These are phyloP conservation scores for Cladorrhinum sp. DNA, from an alignment of 2,329 filamentous ascomycete genomes.

Conservation along the genomic window DNA sequence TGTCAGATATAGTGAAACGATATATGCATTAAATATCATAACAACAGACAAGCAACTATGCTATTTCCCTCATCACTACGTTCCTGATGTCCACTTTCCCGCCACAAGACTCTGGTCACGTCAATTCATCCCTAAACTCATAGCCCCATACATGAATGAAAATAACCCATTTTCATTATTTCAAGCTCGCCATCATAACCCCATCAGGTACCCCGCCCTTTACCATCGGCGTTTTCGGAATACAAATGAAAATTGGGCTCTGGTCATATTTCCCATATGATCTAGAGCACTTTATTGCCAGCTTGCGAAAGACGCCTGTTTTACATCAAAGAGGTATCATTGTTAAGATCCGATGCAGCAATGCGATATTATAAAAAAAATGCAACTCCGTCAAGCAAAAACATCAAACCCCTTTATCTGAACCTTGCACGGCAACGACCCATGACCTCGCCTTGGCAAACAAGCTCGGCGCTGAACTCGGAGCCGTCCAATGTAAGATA, in stretches of 20 bases:
- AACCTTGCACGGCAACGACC: conserved; percentile 92
- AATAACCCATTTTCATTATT: not conserved
- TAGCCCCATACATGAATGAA: not conserved
- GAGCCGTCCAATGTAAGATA: conserved; percentile 95
- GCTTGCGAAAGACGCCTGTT: conserved; percentile 21
- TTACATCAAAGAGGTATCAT: conserved; percentile 30
- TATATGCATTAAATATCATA: conserved; percentile 3
- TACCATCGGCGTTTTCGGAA: not conserved
- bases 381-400: not conserved
- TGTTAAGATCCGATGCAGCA: conserved; percentile 26
- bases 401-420: conserved; percentile 45
- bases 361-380: conserved; percentile 21
- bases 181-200: not conserved
- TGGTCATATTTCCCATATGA: conserved; percentile 2
- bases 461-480: conserved; percentile 95
- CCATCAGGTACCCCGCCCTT: not conserved
- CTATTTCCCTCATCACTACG: not conserved
- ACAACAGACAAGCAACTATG: not conserved
- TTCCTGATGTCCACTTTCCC: not conserved
- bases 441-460: conserved; percentile 99
- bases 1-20: not conserved
- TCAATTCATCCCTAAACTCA: not conserved
- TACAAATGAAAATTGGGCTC: not conserved
- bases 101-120: not conserved
- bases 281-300: conserved; percentile 17